A percentile compares a stretch with the other conserved stretches of the same genome.
phyloP scores from a whole-genome alignment of 176 grass and related monocot species.

The Raddia guianensis region DNA sequence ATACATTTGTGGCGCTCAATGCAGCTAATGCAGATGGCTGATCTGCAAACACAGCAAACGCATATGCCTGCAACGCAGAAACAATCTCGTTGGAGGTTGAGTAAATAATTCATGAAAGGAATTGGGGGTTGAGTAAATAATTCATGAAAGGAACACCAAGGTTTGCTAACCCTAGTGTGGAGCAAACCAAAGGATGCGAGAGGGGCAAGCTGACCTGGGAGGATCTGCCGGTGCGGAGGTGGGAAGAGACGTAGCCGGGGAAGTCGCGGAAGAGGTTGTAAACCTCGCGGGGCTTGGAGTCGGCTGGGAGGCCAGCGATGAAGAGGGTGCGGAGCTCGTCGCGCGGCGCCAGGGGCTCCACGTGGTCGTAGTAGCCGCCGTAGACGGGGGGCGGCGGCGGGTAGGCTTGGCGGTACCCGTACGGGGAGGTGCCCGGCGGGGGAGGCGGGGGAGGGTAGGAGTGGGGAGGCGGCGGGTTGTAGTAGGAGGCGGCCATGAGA shows the following conservation, averaged over 20 bases:
- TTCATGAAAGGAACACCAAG: neutral
- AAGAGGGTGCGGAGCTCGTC: slow-evolving; percentile 93
- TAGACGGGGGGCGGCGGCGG: slow-evolving; percentile 29
- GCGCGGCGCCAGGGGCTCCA: slow-evolving; percentile 36
- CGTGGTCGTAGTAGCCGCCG: slow-evolving; percentile 50
- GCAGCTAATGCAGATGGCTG: slow-evolving; percentile 78
- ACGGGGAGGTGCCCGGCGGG: slow-evolving; percentile 46
- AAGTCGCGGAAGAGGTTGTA: slow-evolving; percentile 98
- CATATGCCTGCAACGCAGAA: slow-evolving; percentile 60
- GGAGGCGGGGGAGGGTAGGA: slow-evolving; percentile 50
- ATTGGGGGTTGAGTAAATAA: neutral
- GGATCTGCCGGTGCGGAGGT: slow-evolving; percentile 66
- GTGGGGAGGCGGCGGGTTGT: slow-evolving; percentile 49
- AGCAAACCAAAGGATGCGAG: neutral
- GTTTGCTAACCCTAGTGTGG: slow-evolving; percentile 28
- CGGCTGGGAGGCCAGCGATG: slow-evolving; percentile 75
- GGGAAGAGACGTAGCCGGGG: slow-evolving; percentile 76
- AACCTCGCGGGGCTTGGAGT: slow-evolving; percentile 80
- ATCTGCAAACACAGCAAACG: slow-evolving; percentile 88
- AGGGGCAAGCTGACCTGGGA: slow-evolving; percentile 46
- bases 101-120: neutral
- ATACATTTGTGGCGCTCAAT: slow-evolving; percentile 78
- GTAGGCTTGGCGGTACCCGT: slow-evolving; percentile 51
- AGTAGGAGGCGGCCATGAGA: slow-evolving; percentile 57
- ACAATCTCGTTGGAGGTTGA: slow-evolving; percentile 14